phyloP scores from a whole-genome alignment of 495 filamentous ascomycete genomes.

The Amorphotheca resinae region DNA sequence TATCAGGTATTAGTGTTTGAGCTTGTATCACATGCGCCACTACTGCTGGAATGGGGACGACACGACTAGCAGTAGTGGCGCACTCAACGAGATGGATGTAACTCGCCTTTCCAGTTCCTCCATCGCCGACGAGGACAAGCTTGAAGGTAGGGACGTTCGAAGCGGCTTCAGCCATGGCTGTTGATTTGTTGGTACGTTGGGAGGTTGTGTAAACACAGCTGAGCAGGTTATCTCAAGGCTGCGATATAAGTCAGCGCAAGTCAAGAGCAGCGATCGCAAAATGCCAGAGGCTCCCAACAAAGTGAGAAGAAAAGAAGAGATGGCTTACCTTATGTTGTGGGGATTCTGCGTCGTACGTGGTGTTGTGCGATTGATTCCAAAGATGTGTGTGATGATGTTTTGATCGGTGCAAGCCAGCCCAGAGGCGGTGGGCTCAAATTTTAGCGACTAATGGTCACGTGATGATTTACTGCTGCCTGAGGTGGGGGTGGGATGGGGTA shows the following conservation, averaged over 20 bases:
- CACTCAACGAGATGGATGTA: not conserved
- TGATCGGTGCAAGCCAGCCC: slow-evolving; percentile 7
- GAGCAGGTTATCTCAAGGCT: slow-evolving; percentile 10
- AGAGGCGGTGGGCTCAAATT: slow-evolving; percentile 9
- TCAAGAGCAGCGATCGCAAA: not conserved
- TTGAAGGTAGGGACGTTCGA: slow-evolving; percentile 68
- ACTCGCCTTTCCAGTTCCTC: slow-evolving; percentile 97
- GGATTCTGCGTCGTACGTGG: slow-evolving; percentile 13
- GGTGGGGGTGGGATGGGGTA: too few relatives aligned
- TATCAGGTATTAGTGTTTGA: slow-evolving; percentile 28
- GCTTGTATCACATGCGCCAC: slow-evolving; percentile 9
- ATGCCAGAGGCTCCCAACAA: not conserved
- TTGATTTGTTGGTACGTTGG: slow-evolving; percentile 21
- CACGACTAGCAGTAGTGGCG: not conserved
- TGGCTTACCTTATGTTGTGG: slow-evolving; percentile 3
- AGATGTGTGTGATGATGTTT: slow-evolving; percentile 16
- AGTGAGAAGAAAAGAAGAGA: not conserved
- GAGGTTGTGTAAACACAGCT: slow-evolving; percentile 30
- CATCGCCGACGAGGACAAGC: slow-evolving; percentile 98
- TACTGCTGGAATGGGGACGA: slow-evolving; percentile 1
- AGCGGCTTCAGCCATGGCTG: slow-evolving; percentile 46
- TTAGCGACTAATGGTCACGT: slow-evolving; percentile 11
- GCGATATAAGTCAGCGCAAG: slow-evolving; percentile 17
- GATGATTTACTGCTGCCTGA: slow-evolving; percentile 1
- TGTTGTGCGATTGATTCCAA: slow-evolving; percentile 13